Conservation (phyloP, 306 rosid genomes). For the Sophora flavescens region DNA sequence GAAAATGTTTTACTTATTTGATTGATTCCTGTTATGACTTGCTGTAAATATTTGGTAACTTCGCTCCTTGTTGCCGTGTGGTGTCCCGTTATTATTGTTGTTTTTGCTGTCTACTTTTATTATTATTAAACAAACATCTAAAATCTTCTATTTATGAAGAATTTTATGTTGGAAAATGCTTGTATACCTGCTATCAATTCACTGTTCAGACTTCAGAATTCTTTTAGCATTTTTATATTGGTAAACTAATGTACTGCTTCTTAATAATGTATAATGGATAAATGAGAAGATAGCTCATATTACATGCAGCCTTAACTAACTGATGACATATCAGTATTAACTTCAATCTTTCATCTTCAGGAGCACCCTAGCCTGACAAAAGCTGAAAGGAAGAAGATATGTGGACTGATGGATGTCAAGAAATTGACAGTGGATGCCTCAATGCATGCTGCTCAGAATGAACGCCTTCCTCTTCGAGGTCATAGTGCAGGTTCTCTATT, state of each 20-base stretch:
- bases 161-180: background rate
- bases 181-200: background rate
- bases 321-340: background rate
- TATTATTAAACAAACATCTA: background rate
- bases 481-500: constrained; percentile 88
- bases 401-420: constrained; percentile 84
- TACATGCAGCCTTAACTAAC: background rate
- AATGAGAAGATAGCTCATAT: background rate
- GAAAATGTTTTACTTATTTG: background rate
- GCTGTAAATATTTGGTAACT: background rate
- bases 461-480: constrained; percentile 92
- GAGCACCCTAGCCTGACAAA: constrained; percentile 77
- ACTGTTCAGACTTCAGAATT: background rate
- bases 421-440: constrained; percentile 75
- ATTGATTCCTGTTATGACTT: background rate
- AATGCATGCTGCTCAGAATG: constrained; percentile 91
- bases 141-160: background rate
- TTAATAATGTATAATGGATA: background rate
- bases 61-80: background rate
- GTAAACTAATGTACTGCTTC: background rate
- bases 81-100: background rate
- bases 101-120: background rate
- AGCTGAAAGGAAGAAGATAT: constrained; percentile 77
- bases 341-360: constrained; percentile 51
- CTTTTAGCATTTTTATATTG: background rate